phyloP scores from a whole-genome alignment of 1,284 basidiomycete genomes.

The Fomitopsis pinicola region DNA sequence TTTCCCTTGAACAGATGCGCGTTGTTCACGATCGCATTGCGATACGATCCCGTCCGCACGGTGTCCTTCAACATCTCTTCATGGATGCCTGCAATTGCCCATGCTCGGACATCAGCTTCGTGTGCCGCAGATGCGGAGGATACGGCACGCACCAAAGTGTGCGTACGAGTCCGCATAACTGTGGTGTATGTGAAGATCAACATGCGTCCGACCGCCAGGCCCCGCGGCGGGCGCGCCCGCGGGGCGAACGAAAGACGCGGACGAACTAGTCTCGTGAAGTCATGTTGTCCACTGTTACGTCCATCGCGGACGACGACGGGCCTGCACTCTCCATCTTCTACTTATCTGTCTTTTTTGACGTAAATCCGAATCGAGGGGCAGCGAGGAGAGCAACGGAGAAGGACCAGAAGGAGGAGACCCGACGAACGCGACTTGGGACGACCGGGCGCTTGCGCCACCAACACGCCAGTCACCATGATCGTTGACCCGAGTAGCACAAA shows the following conservation, averaged over 20 bases:
- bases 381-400: background rate
- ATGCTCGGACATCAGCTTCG: constrained; percentile 2
- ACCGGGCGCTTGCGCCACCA: background rate
- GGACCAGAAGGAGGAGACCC: background rate
- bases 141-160: constrained; percentile 74
- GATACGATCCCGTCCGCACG: constrained; percentile 95
- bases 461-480: constrained; percentile 14
- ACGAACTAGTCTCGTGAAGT: constrained; percentile 82
- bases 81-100: constrained; percentile 67
- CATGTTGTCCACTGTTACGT: constrained; percentile 40
- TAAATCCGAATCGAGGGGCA: background rate
- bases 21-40: constrained; percentile 93
- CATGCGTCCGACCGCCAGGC: background rate
- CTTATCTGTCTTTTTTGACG: background rate
- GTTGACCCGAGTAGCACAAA: constrained; percentile 13
- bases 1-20: constrained; percentile 95
- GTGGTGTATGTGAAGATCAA: constrained; percentile 23
- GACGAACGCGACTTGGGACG: background rate
- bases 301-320: constrained; percentile 35
- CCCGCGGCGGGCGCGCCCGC: constrained; percentile 25
- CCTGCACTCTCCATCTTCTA: constrained; percentile 40
- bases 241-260: constrained; percentile 20
- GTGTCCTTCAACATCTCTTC: constrained; percentile 99
- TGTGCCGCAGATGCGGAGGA: background rate
- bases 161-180: constrained; percentile 93